A percentile compares a stretch with the other conserved stretches of the same genome.
These are phyloP conservation scores for Conticribra weissflogii DNA, from an alignment of 108 stramenopile species.

Conservation along the genomic window DNA sequence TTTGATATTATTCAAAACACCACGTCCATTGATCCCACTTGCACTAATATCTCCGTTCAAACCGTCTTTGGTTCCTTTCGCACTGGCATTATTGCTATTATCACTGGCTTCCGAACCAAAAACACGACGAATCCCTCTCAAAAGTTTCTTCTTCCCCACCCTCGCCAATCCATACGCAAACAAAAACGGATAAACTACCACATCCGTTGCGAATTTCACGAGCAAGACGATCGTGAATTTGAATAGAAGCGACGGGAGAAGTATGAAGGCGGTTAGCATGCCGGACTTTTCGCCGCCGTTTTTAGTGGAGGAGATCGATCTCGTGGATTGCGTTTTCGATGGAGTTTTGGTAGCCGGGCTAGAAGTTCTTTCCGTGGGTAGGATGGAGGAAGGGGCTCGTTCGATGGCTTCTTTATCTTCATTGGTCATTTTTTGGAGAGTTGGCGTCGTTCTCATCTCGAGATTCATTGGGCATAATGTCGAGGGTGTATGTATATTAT, in stretches of 20 bases:
- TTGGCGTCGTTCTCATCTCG: too few species aligned
- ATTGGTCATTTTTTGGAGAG: neutral
- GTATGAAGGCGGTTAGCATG: slow-evolving; percentile 4
- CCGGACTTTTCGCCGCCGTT: neutral
- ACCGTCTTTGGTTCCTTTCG: neutral
- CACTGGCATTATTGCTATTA: neutral
- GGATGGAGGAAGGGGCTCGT: neutral
- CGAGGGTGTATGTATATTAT: too few species aligned
- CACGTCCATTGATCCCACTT: neutral
- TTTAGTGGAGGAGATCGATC: too few species aligned
- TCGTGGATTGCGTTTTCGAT: neutral
- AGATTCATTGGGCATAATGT: too few species aligned
- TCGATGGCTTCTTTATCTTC: neutral
- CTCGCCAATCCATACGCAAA: slow-evolving; percentile 58
- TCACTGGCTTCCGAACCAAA: slow-evolving; percentile 3
- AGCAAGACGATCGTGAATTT: slow-evolving; percentile 70
- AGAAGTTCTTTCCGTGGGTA: neutral
- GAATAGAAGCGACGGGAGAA: slow-evolving; percentile 38
- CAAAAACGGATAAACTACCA: slow-evolving; percentile 65
- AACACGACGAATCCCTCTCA: slow-evolving; percentile 7
- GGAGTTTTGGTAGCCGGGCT: neutral
- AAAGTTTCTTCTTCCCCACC: slow-evolving; percentile 48
- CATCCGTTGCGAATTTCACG: slow-evolving; percentile 73
- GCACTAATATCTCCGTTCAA: neutral
- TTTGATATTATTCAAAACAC: neutral